Conservation (phyloP, 2,329 filamentous ascomycete species). For the Aspergillus jensenii region DNA sequence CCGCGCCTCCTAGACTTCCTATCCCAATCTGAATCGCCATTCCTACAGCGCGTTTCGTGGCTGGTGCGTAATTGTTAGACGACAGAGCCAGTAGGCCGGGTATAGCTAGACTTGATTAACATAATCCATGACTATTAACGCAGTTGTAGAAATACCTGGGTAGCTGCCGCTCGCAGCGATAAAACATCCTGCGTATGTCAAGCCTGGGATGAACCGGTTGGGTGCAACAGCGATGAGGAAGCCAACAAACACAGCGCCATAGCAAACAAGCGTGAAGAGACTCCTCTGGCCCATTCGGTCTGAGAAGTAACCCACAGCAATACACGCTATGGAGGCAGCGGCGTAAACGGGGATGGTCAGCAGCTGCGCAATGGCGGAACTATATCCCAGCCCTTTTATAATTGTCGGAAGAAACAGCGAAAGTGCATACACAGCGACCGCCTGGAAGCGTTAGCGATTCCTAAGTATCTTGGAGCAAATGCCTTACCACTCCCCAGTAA, state of each 20-base stretch:
- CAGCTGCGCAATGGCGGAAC: conserved; percentile 38
- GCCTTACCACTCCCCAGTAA: not conserved
- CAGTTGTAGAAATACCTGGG: conserved; percentile 30
- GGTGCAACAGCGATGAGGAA: conserved; percentile 51
- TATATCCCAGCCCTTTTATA: conserved; percentile 43
- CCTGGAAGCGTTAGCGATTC: not conserved
- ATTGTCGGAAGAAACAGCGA: conserved; percentile 42
- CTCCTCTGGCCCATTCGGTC: conserved; percentile 52
- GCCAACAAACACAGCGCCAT: conserved; percentile 33
- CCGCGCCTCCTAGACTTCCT: conserved; percentile 48
- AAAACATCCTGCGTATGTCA: conserved; percentile 51
- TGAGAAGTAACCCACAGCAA: conserved; percentile 55
- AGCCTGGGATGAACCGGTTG: conserved; percentile 34
- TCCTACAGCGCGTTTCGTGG: conserved; percentile 56
- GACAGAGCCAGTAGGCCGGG: conserved; percentile 44
- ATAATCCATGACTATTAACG: not conserved
- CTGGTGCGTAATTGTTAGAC: conserved; percentile 59
- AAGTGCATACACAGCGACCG: conserved; percentile 27
- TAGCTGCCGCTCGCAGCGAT: conserved; percentile 31
- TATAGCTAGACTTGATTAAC: conserved; percentile 33
- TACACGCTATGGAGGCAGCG: conserved; percentile 36
- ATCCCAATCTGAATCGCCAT: conserved; percentile 65
- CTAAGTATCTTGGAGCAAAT: not conserved
- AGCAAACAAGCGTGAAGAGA: conserved; percentile 55
- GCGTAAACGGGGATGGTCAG: conserved; percentile 44